Conservation (phyloP, 345 rosid species). For the Eutrema yunnanense region DNA sequence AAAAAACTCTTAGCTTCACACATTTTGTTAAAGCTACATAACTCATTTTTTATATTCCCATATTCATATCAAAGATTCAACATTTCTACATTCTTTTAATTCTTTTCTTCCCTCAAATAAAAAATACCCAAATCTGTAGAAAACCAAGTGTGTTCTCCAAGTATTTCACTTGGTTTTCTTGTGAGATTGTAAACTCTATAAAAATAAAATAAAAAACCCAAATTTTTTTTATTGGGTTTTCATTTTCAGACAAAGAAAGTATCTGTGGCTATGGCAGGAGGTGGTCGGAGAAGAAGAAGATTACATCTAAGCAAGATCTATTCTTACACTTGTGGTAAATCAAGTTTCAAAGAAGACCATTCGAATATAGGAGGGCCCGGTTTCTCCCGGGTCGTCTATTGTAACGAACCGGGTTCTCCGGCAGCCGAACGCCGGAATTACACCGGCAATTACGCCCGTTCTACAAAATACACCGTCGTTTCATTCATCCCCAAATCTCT, state of each 20-base stretch:
- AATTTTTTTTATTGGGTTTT: background rate
- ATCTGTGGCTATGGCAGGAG: slow-evolving; percentile 43
- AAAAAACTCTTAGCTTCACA: slow-evolving; percentile 14
- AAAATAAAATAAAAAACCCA: background rate
- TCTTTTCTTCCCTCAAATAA: background rate
- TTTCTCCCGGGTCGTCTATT: slow-evolving; percentile 73
- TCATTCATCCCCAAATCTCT: slow-evolving; percentile 85
- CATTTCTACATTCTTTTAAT: slow-evolving; percentile 25
- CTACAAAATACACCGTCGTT: slow-evolving; percentile 70
- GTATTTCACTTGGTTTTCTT: slow-evolving; percentile 1
- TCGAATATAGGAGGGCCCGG: slow-evolving; percentile 82
- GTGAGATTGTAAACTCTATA: background rate
- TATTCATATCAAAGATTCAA: slow-evolving; percentile 5
- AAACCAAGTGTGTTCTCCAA: slow-evolving; percentile 21
- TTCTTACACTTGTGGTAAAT: slow-evolving; percentile 58
- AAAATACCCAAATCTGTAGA: background rate
- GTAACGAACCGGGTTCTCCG: slow-evolving; percentile 66
- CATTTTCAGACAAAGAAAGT: slow-evolving; percentile 14
- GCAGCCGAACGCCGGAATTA: slow-evolving; percentile 60
- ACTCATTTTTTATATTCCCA: slow-evolving; percentile 6
- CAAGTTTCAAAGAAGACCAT: slow-evolving; percentile 63
- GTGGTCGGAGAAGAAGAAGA: slow-evolving; percentile 46
- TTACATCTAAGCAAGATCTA: slow-evolving; percentile 70
- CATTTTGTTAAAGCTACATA: background rate
- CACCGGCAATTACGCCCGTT: slow-evolving; percentile 53